Evolutionary conservation across 371 early-diverging fungal species (phyloP), one percentile per base, ranked within the genome.

Genomic region (Lichtheimia hyalospora): DNA sequence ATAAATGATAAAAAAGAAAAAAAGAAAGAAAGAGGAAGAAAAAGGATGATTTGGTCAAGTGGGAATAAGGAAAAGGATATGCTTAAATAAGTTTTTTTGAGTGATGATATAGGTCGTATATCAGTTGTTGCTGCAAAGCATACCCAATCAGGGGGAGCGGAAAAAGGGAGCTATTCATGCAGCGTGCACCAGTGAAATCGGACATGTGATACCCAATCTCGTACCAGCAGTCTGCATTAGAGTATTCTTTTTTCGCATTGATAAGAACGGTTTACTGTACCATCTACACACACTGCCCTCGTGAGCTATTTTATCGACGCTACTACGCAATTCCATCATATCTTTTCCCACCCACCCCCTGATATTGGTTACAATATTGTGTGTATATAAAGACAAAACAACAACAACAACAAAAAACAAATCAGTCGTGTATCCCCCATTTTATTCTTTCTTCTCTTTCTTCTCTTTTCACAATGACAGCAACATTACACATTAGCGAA

Each of bases 401-500:
- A 34, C 34, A 34, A 34, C 28, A 3, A 28, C 34, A 34, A 34
- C 34, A 34, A 34, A 27, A 27, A 34, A 34, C 53, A 51, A 23
- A 28, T 27, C 27, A 39, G 48, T 25, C 25, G 25, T 25, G 25
- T 25, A 25, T 12, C 12, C 21, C 18, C 28, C 49, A 20, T 58
- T 52, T 53, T 63, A 44, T 63, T 62, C 28, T 28, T 40, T 57
- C n/a, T 27, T 61, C 55, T 39, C 27, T 27, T 44, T 51, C 7
- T 28, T 53, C 43, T 56, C 54, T 54, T 52, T 62, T 49, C 60
- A 28, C 23, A 41, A 68, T 58, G 49, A 61, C 62, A 18, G 13
- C 52, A 1, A 59, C 34, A 42, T 25, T 85, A 12, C 58, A 71
- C 49, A 65, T 81, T 48, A 80, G 85, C 61, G 54, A 58, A 44